phyloP scores from a whole-genome alignment of 257 asterid genomes.

The Salvia rosmarinus region DNA sequence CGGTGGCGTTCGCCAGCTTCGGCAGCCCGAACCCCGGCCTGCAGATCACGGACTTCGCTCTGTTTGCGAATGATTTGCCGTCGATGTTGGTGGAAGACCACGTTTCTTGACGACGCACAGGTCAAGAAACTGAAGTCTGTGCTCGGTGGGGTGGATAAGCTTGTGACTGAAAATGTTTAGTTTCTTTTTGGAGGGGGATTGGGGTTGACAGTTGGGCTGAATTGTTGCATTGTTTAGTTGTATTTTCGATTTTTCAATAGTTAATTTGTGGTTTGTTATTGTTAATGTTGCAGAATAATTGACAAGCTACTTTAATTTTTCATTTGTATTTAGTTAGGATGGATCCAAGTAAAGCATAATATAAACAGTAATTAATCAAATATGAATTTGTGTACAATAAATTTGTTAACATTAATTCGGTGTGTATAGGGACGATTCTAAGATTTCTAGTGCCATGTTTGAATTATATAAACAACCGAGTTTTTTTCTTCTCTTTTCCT shows the following conservation, averaged over 20 bases:
- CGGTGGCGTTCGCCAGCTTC: slow-evolving; percentile 62
- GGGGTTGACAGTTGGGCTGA: no score
- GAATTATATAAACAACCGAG: no score
- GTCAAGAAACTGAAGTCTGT: slow-evolving; percentile 63
- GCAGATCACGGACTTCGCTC: slow-evolving; percentile 61
- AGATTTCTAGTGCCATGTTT: no score
- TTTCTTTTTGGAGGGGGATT: background rate
- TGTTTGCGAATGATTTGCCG: slow-evolving; percentile 58
- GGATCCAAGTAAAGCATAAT: no score
- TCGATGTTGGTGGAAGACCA: slow-evolving; percentile 51
- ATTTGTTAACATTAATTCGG: no score
- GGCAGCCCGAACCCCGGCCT: slow-evolving; percentile 69
- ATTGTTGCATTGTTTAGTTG: slow-evolving; percentile 5
- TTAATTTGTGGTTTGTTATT: background rate
- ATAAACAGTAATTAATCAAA: no score
- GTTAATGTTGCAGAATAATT: background rate
- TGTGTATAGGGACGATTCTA: no score
- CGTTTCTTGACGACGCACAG: slow-evolving; percentile 60
- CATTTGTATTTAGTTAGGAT: no score
- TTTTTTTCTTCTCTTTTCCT: no score
- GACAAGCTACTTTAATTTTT: no score
- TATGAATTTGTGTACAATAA: no score
- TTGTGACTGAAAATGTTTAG: background rate
- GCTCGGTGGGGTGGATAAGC: slow-evolving; percentile 40
- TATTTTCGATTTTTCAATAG: background rate